Evolutionary conservation across 2,329 filamentous ascomycete species (phyloP), one percentile per base, ranked within the genome.

Genomic region (Trichoderma sp.): DNA sequence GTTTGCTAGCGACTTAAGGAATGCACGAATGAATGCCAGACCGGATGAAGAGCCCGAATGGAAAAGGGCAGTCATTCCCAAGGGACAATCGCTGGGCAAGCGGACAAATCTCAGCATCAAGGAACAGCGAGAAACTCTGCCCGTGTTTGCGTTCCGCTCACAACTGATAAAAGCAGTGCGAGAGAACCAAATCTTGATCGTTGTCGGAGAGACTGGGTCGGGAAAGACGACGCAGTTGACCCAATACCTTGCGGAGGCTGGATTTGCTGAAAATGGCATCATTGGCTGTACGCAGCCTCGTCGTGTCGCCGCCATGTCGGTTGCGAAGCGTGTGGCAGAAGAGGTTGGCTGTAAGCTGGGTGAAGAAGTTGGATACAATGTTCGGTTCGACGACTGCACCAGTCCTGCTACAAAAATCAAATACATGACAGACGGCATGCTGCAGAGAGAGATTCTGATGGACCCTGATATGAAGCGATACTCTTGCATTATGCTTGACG

Each of bases 361-460:
- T 40, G 89, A 94, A 68, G 94, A 97, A 78, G 95, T 99, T 72
- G 96, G 96, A 67, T 99, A 99, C 79, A 97, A 92, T 8, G 97
- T 99, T 77, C 93, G 96, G 78, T 99, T 99, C 77, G 96, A 99
- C 77, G 96, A 99, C 81, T 92, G 91, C 78, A 97, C 95, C 0
- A 92, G 91, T 72, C 89, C 93, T 2, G 87, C 90, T 21, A 99
- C 96, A 1, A 93, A 91, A 77, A 97, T 99, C 83, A 99, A 99
- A 83, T 99, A 99, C 83, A 97, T 99, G 95, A 99, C 96, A 19
- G 96, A 99, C 76, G 96, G 96, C 80, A 98, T 98, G 92, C 87
- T 99, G 78, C 90, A 97, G 81, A 88, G 96, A 83, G 96, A 99
- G 82, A 94, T 97, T 77, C 86, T 99, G 63, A 87, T 97, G 73